Percentiles rank a stretch among this genome's conserved stretches.
Evolutionary conservation across 2,329 filamentous ascomycete genomes (phyloP).

Genomic region (Phoma sp.): DNA sequence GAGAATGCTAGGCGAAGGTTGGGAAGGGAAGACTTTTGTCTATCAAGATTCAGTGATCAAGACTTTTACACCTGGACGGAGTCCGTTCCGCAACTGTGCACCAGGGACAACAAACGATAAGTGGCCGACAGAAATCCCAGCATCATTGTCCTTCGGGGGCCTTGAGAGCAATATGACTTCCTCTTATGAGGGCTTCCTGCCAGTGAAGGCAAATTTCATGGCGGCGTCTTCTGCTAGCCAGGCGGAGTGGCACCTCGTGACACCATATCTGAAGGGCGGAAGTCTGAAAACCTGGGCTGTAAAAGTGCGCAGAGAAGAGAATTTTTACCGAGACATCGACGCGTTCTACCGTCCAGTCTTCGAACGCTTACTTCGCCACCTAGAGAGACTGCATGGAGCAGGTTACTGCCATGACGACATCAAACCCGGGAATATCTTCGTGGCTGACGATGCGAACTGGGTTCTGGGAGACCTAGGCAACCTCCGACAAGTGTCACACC

Average conservation of each 20-base stretch:
- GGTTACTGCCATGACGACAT: conserved; percentile 51
- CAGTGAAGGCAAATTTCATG: conserved; percentile 28
- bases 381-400: conserved; percentile 35
- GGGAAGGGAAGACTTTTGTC: conserved; percentile 34
- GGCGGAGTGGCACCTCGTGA: conserved; percentile 32
- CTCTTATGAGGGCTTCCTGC: conserved; percentile 22
- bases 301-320: not conserved
- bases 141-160: conserved; percentile 30
- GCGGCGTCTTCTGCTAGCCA: conserved; percentile 17
- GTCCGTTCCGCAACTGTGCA: conserved; percentile 38
- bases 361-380: conserved; percentile 29
- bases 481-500: conserved; percentile 39
- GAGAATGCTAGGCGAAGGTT: conserved; percentile 31
- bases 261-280: conserved; percentile 26
- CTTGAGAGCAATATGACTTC: not conserved
- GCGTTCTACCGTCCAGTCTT: conserved; percentile 39
- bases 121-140: conserved; percentile 41
- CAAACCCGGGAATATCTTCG: conserved; percentile 47
- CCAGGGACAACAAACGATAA: conserved; percentile 8
- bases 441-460: conserved; percentile 32
- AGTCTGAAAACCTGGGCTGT: conserved; percentile 21
- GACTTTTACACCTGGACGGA: conserved; percentile 32
- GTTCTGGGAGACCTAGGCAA: conserved; percentile 48
- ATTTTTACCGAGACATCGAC: conserved; percentile 30
- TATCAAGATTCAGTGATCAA: conserved; percentile 36